A percentile compares a stretch with the other conserved stretches of the same genome.
Conservation (phyloP, 129 eudicot species). For the Lactuca sativa region DNA sequence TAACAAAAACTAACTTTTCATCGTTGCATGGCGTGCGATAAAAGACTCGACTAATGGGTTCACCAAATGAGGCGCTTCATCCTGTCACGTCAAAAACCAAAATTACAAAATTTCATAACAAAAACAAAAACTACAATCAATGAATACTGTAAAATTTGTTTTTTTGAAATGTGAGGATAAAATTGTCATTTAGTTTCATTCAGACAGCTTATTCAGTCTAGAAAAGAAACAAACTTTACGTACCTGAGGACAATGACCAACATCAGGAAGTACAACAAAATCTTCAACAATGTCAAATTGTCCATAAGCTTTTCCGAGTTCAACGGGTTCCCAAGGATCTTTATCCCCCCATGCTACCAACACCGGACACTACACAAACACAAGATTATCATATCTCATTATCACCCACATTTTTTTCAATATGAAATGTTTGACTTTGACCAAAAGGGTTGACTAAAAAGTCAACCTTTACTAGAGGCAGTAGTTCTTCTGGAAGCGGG, state of each 20-base stretch:
- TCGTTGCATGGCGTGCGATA: slow-evolving; percentile 61
- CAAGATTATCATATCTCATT: not conserved
- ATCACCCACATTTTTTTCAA: slow-evolving; percentile 8
- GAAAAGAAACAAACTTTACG: not conserved
- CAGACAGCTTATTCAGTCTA: too few species aligned
- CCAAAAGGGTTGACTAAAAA: not conserved
- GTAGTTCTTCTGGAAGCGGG: slow-evolving; percentile 94
- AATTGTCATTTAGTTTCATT: not conserved
- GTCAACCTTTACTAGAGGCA: slow-evolving; percentile 89
- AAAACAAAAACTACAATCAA: too few species aligned
- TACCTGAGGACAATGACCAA: slow-evolving; percentile 99
- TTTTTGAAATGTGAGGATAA: not conserved
- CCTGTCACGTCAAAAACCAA: slow-evolving; percentile 39
- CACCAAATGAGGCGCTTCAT: slow-evolving; percentile 93
- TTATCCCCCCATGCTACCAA: slow-evolving; percentile 95
- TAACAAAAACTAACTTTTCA: slow-evolving; percentile 25
- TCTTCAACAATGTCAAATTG: slow-evolving; percentile 72
- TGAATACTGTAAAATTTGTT: too few species aligned
- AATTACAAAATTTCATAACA: too few species aligned
- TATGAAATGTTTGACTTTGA: not conserved
- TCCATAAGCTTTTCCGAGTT: slow-evolving; percentile 83
- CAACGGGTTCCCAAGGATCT: slow-evolving; percentile 99
- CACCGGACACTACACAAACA: slow-evolving; percentile 74
- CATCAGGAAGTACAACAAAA: slow-evolving; percentile 72
- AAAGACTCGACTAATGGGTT: slow-evolving; percentile 79